Percentiles rank a stretch among this genome's conserved stretches.
Conservation (phyloP, 768 basidiomycete genomes). For the Mycena maculata region DNA sequence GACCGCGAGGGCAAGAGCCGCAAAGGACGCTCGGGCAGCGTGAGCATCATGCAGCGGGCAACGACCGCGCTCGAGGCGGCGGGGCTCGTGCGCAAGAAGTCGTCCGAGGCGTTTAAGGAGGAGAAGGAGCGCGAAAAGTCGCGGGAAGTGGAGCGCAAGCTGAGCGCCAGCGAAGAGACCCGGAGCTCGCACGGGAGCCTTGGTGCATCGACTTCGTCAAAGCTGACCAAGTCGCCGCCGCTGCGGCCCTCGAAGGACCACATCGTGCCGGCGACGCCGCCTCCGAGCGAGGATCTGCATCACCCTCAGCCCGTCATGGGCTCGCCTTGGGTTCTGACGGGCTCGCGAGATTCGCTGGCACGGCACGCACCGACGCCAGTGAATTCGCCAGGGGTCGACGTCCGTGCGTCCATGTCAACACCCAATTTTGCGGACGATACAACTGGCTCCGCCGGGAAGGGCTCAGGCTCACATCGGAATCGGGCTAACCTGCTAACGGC, state of each 20-base stretch:
- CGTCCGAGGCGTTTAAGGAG: slow-evolving; percentile 74
- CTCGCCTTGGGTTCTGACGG: slow-evolving; percentile 82
- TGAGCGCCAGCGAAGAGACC: slow-evolving; percentile 67
- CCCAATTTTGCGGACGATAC: slow-evolving; percentile 50
- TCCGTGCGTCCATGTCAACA: slow-evolving; percentile 58
- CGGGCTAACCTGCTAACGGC: slow-evolving; percentile 85
- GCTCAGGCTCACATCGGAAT: slow-evolving; percentile 60
- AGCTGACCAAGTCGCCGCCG: slow-evolving; percentile 78
- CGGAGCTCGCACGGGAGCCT: slow-evolving; percentile 73
- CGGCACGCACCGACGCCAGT: slow-evolving; percentile 58
- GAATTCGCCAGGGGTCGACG: slow-evolving; percentile 65
- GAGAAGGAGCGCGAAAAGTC: slow-evolving; percentile 57
- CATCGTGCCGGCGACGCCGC: slow-evolving; percentile 62
- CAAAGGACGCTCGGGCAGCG: slow-evolving; percentile 86
- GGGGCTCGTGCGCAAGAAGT: slow-evolving; percentile 86
- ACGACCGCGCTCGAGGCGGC: slow-evolving; percentile 91
- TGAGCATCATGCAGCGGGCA: slow-evolving; percentile 96
- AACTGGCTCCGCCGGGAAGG: slow-evolving; percentile 29
- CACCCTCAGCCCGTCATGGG: slow-evolving; percentile 57
- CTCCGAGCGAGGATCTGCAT: slow-evolving; percentile 53
- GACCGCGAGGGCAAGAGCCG: slow-evolving; percentile 70
- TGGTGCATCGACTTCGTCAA: slow-evolving; percentile 56
- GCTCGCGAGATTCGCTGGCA: slow-evolving; percentile 52
- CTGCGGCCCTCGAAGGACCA: slow-evolving; percentile 61
- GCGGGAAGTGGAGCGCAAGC: slow-evolving; percentile 59